Percentiles rank a stretch among this genome's conserved stretches.
Conservation (phyloP, 371 early-diverging fungal genomes). For the Lichtheimia hyalospora region DNA sequence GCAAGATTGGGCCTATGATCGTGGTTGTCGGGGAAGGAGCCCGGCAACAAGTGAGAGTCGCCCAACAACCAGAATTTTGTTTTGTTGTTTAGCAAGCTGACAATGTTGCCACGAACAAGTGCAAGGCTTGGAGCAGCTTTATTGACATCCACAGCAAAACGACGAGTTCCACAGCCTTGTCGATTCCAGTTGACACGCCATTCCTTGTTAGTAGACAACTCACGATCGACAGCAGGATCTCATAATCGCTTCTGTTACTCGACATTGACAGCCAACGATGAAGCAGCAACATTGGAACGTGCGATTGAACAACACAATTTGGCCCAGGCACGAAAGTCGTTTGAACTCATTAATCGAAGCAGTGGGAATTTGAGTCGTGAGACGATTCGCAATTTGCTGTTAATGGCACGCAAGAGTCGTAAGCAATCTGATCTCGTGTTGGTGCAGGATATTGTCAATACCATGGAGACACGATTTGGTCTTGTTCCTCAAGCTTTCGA, state of each 20-base stretch:
- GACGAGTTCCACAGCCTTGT: neutral
- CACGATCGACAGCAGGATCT: too few species aligned
- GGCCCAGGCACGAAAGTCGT: slow-evolving; percentile 14
- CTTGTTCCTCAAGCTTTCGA: slow-evolving; percentile 27
- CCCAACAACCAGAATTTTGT: too few species aligned
- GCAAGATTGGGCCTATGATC: too few species aligned
- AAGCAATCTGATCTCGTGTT: slow-evolving; percentile 22
- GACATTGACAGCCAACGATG: neutral
- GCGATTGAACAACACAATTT: slow-evolving; percentile 16
- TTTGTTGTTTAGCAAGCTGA: too few species aligned
- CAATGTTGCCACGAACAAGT: slow-evolving; percentile 1
- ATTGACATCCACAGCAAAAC: neutral
- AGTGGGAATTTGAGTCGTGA: slow-evolving; percentile 14
- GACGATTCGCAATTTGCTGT: slow-evolving; percentile 18
- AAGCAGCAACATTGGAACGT: neutral
- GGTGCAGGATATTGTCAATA: slow-evolving; percentile 17
- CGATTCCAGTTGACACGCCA: too few species aligned
- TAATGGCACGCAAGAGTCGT: slow-evolving; percentile 21
- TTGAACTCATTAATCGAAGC: neutral
- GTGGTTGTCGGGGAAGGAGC: too few species aligned
- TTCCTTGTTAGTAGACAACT: too few species aligned
- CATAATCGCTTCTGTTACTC: neutral
- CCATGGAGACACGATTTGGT: slow-evolving; percentile 24
- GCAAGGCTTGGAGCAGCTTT: neutral
- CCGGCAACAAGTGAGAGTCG: too few species aligned